Base-by-base conservation (phyloP, 208 protist genomes). In the Angomonas ambiguus region DNA sequence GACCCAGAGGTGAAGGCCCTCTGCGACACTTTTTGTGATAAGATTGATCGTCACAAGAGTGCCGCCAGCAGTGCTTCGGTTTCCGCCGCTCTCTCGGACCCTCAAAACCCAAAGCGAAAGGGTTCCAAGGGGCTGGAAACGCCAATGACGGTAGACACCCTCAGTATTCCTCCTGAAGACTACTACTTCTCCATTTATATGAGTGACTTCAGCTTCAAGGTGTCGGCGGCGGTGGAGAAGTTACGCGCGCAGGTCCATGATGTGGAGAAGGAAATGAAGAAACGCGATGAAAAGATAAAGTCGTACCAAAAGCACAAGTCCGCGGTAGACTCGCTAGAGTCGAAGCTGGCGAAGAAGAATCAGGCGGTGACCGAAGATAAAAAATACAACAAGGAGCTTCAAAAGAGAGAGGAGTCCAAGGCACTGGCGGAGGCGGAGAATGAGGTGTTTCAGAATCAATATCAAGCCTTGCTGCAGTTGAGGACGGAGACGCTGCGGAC, bases 321-420 rank as follows among this genome's bases (percentile, higher is more conserved):
- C 5, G 64, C 77, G 42, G 75, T 77, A 1, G 74, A 82, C 30
- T 41, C 74, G 33, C 25, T 80, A 34, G 79, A 82, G 42, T 65
- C 57, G 51, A 81, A 83, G 66, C 72, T 88, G 45, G 82, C 81
- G 3, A 86, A 87, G 77, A 85, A 83, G 69, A 88, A 88, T 51
- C 72, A 80, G 53, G 68, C 77, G 55, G 73, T 87, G 51, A 0
- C 66, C 0, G 72, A 80, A 10, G 78, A 83, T 51, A 48, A 63
- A 28, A 82, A 86, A 53, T 91, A 77, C 51, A 45, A 58, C 2
- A 61, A 76, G 25, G 74, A 80, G 58, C 42, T 80, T 41, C 30
- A 72, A 2, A 76, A 84, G 38, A 76, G 85, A 42, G 76, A 85
- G 4, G 42, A 51, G 27, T 30, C 64, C 1, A 79, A 79, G 62